Base-by-base conservation (phyloP, 2,329 filamentous ascomycete genomes). In the Microsporum canis region DNA sequence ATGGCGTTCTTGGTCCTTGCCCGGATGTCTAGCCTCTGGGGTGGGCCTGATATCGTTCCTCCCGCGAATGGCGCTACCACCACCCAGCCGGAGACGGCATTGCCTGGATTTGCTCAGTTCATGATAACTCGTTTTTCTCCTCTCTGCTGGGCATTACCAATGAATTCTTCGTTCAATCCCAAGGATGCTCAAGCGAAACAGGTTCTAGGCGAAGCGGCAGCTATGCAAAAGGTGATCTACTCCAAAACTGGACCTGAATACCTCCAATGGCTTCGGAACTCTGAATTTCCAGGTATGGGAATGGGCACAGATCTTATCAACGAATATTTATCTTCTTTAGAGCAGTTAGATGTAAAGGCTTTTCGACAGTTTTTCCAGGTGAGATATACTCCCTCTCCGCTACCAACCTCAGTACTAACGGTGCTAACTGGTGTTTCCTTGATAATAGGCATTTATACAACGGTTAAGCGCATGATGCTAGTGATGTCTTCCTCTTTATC, bases 61-160 rank as follows among this genome's bases (percentile, higher is more conserved):
- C 64, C 65, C 14, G 63, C 67, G 79, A 17, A 85, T 14, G 62
- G 61, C n/a, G 72, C 73, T 59, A 70, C 70, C 33, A 63, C 67
- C 33, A 60, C 69, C 47, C 60, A 68, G 14, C 66, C 71, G 27
- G 75, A 79, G 55, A 76, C 78, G 2, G 73, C 74, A 2, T 73
- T 99, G 33, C 89, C 91, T 1, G 92, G 94, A 5, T 99, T 99
- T 71, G 91, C 96, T 67, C 82, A 84, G 61, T 97, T 96, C 75
- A 88, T 96, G 75, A 88, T 97, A 62, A 84, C 88, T 49, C 84
- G 88, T 27, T 96, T 99, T 77, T 92, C 95, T 62, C 83, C 88
- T 0, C 81, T 95, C 5, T 91, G 88, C 72, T 99, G 94, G 94
- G 88, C 89, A 45, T 85, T 97, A 5, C 84, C 95, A 39, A 84